Conservation (phyloP, 805 yeast genomes). For the Blastobotrys parvus region DNA sequence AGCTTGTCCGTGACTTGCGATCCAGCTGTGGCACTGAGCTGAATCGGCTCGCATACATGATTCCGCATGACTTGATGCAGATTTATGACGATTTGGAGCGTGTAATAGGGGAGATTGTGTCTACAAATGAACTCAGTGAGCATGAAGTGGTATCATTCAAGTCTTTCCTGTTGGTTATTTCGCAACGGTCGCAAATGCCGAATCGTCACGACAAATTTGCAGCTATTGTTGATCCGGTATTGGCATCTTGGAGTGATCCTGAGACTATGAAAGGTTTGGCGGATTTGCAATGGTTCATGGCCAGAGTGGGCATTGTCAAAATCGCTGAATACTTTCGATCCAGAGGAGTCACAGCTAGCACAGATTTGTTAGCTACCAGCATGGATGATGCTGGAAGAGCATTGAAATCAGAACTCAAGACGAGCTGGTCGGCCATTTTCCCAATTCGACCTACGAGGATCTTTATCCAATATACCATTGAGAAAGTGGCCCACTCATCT, state of each 20-base stretch:
- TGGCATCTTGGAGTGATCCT: slow-evolving; percentile 87
- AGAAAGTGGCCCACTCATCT: slow-evolving; percentile 72
- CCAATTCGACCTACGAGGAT: slow-evolving; percentile 95
- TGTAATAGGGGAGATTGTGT: slow-evolving; percentile 65
- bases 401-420: slow-evolving; percentile 70
- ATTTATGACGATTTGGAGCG: slow-evolving; percentile 76
- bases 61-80: slow-evolving; percentile 82
- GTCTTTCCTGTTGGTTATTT: slow-evolving; percentile 83
- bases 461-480: slow-evolving; percentile 91
- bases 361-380: slow-evolving; percentile 64
- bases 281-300: slow-evolving; percentile 97
- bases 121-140: slow-evolving; percentile 63
- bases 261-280: slow-evolving; percentile 81
- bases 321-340: slow-evolving; percentile 85
- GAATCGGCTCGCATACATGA: slow-evolving; percentile 85
- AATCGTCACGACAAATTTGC: slow-evolving; percentile 73
- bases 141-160: slow-evolving; percentile 93
- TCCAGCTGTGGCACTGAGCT: slow-evolving; percentile 92
- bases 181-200: slow-evolving; percentile 63
- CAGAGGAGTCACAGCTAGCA: slow-evolving; percentile 68
- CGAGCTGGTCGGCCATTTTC: slow-evolving; percentile 88
- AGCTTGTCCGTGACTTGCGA: slow-evolving; percentile 75
- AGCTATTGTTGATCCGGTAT: slow-evolving; percentile 86
- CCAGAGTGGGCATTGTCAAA: slow-evolving; percentile 85
- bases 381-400: slow-evolving; percentile 86